Evolutionary conservation across 331 rosid species (phyloP).

Genomic region (Acacia concinna): DNA sequence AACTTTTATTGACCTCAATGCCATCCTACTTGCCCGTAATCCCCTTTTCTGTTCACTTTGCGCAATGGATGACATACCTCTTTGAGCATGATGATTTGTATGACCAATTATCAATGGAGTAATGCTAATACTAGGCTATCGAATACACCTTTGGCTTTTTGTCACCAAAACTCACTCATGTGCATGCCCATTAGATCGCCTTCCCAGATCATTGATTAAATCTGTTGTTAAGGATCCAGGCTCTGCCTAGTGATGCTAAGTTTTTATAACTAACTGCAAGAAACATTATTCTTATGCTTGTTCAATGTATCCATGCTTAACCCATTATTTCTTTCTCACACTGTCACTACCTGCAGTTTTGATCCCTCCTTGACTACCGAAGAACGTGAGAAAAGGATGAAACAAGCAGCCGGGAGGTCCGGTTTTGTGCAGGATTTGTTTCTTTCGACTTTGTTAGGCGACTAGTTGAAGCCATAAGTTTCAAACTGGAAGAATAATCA

Average conservation of each 20-base stretch:
- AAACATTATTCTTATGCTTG: neutral
- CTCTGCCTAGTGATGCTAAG: neutral
- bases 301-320: neutral
- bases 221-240: neutral
- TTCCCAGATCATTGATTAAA: neutral
- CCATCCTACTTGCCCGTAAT: neutral
- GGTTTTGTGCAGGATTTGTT: constrained; percentile 84
- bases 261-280: neutral
- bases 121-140: neutral
- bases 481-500: neutral
- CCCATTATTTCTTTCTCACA: neutral
- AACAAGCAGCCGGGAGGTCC: constrained; percentile 79
- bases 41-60: neutral
- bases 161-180: neutral
- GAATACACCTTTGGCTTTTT: neutral
- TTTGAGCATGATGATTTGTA: neutral
- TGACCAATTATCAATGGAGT: neutral
- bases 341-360: constrained; percentile 52
- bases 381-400: constrained; percentile 78
- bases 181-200: neutral
- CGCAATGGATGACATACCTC: neutral
- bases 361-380: constrained; percentile 83
- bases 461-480: constrained; percentile 43
- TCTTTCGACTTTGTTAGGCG: constrained; percentile 57
- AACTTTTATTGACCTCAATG: neutral